Base-by-base conservation (phyloP, 345 rosid species). In the Erodium maritimum region DNA sequence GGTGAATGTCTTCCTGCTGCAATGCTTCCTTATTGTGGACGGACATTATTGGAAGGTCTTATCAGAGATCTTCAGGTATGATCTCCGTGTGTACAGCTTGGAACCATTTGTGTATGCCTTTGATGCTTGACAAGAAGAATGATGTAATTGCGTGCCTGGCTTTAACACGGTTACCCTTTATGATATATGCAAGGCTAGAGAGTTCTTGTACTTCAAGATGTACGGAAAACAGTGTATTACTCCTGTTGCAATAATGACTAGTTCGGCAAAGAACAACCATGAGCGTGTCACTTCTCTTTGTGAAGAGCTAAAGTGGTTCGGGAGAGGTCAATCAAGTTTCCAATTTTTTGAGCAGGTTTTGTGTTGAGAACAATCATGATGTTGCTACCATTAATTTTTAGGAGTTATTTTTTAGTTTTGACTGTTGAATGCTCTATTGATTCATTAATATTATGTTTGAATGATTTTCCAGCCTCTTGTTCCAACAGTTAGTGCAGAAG, bases 1-100 rank as follows among this genome's bases (percentile, higher is more conserved):
- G 87, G 90, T 50, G 96, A 91, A 77, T 88, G 89, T 59, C 90
- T 91, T 68, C 96, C 96, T 0, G 98, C 98, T 61, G 98, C 95
- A 51, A 81, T 91, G 96, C 95, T 91, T 76, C 84, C 87, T 52
- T 88, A 86, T 71, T 84, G 98, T 75, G 98, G 98, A 66, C 64
- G 83, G 68, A 88, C 95, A 42, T 75, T 91, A 69, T 70, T 91
- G 77, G 98, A 91, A 75, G 96, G 93, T 64, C 98, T 88, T 61
- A 75, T 91, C 52, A 80, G 96, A 76, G 96, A 88, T 75, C 89
- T 91, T 67, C 96, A 88, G 96, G 95, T 88, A 82, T 62, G 62
- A 13, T 23, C 65, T 42, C 55, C 61, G 53, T 21, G 52, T 56
- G 17, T 54, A 19, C 54, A 55, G 52, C 22, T 7, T 59, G 62